Percentiles rank a stretch among this genome's conserved stretches.
These are phyloP conservation scores for Xylaria sp. DNA, from an alignment of 2,329 filamentous ascomycete species.

Conservation along the genomic window DNA sequence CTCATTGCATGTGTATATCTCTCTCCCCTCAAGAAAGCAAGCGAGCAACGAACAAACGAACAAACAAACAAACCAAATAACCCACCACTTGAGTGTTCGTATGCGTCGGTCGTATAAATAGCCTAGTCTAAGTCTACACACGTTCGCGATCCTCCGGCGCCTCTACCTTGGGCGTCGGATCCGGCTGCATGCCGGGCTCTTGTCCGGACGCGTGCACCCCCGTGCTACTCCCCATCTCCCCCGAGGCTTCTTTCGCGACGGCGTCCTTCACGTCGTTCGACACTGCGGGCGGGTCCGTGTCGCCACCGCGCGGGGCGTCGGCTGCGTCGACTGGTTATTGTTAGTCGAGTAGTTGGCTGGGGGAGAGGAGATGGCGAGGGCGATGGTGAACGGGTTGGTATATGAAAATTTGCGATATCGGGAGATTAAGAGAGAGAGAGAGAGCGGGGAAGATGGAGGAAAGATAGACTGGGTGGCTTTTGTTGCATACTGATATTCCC, in stretches of 20 bases:
- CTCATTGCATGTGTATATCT: too few species aligned
- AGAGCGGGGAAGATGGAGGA: too few species aligned
- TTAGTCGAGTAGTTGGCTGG: background rate
- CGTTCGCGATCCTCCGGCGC: slow-evolving; percentile 30
- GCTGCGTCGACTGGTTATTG: slow-evolving; percentile 51
- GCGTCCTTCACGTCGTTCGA: slow-evolving; percentile 54
- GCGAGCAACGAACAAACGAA: too few species aligned
- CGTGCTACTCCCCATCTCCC: slow-evolving; percentile 38
- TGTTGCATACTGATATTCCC: slow-evolving; percentile 56
- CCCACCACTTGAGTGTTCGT: too few species aligned
- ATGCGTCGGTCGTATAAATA: too few species aligned
- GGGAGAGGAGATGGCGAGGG: background rate
- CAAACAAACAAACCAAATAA: too few species aligned
- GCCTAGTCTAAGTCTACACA: too few species aligned
- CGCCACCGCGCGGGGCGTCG: slow-evolving; percentile 52
- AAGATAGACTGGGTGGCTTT: too few species aligned
- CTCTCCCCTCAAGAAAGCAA: too few species aligned
- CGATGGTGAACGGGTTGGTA: background rate
- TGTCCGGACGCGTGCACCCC: slow-evolving; percentile 53
- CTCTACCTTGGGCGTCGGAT: slow-evolving; percentile 60
- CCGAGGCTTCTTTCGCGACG: slow-evolving; percentile 48
- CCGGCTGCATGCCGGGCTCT: slow-evolving; percentile 50
- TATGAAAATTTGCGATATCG: too few species aligned
- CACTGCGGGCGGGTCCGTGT: slow-evolving; percentile 53
- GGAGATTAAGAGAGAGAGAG: too few species aligned